A percentile compares a stretch with the other conserved stretches of the same genome.
Conservation (phyloP, 2,329 filamentous ascomycete genomes). For the Arthrobotrys conoides region DNA sequence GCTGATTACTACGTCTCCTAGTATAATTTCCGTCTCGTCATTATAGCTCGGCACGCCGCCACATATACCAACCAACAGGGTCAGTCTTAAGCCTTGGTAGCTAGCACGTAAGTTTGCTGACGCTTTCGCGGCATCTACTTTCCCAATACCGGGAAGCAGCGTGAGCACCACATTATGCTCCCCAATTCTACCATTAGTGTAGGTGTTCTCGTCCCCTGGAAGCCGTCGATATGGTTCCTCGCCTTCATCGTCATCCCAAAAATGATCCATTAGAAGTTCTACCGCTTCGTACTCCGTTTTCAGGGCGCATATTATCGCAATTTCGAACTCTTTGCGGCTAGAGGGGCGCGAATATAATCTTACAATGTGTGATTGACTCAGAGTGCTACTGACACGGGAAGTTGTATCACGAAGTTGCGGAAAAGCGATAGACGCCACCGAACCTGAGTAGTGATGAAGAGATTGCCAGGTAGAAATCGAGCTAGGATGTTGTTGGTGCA, state of each 20-base stretch:
- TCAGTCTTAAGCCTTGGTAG: constrained; percentile 61
- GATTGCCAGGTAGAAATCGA: neutral
- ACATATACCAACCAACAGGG: constrained; percentile 63
- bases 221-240: constrained; percentile 43
- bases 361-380: neutral
- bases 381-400: too few relatives aligned
- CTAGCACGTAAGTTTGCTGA: constrained; percentile 58
- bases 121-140: constrained; percentile 40
- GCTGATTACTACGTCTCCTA: constrained; percentile 66
- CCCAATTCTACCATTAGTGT: constrained; percentile 62
- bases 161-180: constrained; percentile 61
- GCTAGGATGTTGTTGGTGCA: neutral
- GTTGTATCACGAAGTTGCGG: neutral
- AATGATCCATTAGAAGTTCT: constrained; percentile 63
- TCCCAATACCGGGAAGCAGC: constrained; percentile 56
- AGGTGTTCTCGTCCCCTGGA: constrained; percentile 61
- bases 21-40: constrained; percentile 61
- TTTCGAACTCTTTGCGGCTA: constrained; percentile 16
- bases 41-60: constrained; percentile 53
- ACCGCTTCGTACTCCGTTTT: constrained; percentile 65
- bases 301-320: constrained; percentile 65
- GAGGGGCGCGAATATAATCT: neutral
- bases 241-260: constrained; percentile 59
- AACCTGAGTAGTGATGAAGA: neutral
- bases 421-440: neutral